Percentiles rank a stretch among this genome's conserved stretches.
These are phyloP conservation scores for Sporisorium scitamineum DNA, from an alignment of 1,284 basidiomycete genomes.

Conservation along the genomic window DNA sequence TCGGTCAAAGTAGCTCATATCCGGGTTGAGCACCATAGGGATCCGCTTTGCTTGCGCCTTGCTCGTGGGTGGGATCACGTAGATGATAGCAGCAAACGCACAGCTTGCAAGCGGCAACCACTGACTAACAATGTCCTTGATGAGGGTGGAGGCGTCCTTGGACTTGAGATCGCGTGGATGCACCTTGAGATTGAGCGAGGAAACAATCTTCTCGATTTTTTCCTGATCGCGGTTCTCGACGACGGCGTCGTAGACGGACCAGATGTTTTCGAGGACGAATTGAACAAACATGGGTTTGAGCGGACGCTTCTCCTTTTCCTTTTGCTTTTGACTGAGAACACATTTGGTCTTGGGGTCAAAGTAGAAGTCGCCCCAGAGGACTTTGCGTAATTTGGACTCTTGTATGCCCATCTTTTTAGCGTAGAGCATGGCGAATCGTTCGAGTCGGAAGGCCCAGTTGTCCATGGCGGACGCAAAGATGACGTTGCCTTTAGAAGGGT, in stretches of 20 bases:
- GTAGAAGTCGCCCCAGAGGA: conserved; percentile 98
- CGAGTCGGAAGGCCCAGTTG: conserved; percentile 96
- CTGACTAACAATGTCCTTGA: conserved; percentile 89
- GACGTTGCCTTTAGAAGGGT: conserved; percentile 94
- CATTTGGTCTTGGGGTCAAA: conserved; percentile 95
- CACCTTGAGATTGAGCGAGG: conserved; percentile 84
- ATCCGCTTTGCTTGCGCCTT: conserved; percentile 85
- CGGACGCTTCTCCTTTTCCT: conserved; percentile 76
- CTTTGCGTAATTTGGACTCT: conserved; percentile 85
- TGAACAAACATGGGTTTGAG: conserved; percentile 98
- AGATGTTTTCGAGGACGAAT: conserved; percentile 96
- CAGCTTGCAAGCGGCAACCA: conserved; percentile 96
- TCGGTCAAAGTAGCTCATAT: conserved; percentile 73
- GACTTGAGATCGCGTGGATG: conserved; percentile 88
- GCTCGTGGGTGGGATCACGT: conserved; percentile 88
- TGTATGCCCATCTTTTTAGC: conserved; percentile 90
- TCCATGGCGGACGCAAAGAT: conserved; percentile 96
- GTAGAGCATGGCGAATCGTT: conserved; percentile 93
- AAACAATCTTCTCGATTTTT: conserved; percentile 89
- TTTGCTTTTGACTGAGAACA: conserved; percentile 89
- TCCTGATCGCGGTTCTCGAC: conserved; percentile 70
- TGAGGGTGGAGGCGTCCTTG: conserved; percentile 86
- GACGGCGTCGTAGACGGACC: conserved; percentile 82
- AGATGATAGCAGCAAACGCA: conserved; percentile 91
- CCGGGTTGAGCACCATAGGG: conserved; percentile 92